These are phyloP conservation scores for Camellia granthamiana DNA, from an alignment of 148 eudicot species.

Conservation along the genomic window DNA sequence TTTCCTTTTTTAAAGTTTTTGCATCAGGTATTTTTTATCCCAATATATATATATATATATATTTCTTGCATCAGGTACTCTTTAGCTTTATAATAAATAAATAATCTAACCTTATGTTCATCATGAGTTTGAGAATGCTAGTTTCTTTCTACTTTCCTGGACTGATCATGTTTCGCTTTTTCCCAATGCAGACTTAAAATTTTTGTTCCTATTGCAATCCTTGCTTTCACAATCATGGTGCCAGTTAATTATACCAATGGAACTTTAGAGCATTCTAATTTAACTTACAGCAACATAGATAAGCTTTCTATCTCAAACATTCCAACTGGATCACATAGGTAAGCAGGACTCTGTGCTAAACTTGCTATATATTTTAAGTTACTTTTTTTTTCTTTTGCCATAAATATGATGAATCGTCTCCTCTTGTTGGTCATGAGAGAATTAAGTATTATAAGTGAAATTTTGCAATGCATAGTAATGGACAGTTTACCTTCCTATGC, in stretches of 20 bases:
- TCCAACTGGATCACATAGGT: slow-evolving; percentile 55
- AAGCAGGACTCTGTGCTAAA: slow-evolving; percentile 4
- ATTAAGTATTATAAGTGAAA: not conserved
- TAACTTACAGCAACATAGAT: slow-evolving; percentile 54
- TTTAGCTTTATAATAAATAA: not conserved
- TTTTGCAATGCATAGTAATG: not conserved
- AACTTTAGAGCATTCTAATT: slow-evolving; percentile 36
- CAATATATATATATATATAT: no score
- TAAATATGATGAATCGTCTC: no score
- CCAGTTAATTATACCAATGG: slow-evolving; percentile 64
- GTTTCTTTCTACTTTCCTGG: slow-evolving; percentile 1
- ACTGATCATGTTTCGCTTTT: slow-evolving; percentile 15
- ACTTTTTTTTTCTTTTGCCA: not conserved
- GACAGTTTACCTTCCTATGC: not conserved
- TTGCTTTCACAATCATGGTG: slow-evolving; percentile 53
- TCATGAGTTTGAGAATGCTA: not conserved
- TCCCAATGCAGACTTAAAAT: slow-evolving; percentile 55
- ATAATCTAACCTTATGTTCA: not conserved
- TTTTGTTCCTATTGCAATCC: slow-evolving; percentile 53
- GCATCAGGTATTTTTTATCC: no score
- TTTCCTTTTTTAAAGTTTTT: not conserved
- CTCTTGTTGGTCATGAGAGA: no score
- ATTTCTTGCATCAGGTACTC: not conserved
- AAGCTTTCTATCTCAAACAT: slow-evolving; percentile 72
- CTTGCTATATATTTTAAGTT: not conserved